Evolutionary conservation across 2,329 filamentous ascomycete genomes (phyloP).

Genomic region (Alternaria sp.): DNA sequence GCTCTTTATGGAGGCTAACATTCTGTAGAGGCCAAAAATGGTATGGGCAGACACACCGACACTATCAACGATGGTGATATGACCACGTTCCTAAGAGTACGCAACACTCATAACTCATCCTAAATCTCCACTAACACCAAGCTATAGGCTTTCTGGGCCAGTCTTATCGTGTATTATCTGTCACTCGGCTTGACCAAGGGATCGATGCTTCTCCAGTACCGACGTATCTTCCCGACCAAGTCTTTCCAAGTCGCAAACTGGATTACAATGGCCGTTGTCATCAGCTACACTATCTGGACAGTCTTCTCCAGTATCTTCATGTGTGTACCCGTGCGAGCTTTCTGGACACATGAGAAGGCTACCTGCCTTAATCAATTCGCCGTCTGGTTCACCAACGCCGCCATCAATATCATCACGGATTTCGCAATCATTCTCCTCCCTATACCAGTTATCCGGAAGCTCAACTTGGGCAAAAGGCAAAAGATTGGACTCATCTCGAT

Average conservation of each 20-base stretch:
- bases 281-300: constrained; percentile 42
- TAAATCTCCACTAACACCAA: not conserved
- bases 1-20: constrained; percentile 17
- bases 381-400: constrained; percentile 38
- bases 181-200: constrained; percentile 45
- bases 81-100: constrained; percentile 37
- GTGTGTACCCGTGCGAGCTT: constrained; percentile 44
- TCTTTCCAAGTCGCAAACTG: constrained; percentile 39
- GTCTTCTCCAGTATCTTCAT: constrained; percentile 46
- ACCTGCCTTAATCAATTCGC: constrained; percentile 43
- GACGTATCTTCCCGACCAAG: constrained; percentile 42
- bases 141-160: constrained; percentile 43
- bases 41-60: constrained; percentile 40
- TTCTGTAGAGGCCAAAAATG: constrained; percentile 37
- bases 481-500: constrained; percentile 50
- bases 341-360: constrained; percentile 45
- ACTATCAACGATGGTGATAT: constrained; percentile 26
- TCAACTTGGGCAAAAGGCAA: constrained; percentile 48
- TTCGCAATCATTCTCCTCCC: constrained; percentile 47
- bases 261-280: constrained; percentile 35
- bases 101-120: not conserved
- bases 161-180: constrained; percentile 45
- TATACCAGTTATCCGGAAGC: constrained; percentile 44
- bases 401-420: constrained; percentile 46
- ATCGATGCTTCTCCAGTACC: constrained; percentile 47